Evolutionary conservation across 148 eudicot species (phyloP).

Genomic region (Heliamphora exappendiculata): DNA sequence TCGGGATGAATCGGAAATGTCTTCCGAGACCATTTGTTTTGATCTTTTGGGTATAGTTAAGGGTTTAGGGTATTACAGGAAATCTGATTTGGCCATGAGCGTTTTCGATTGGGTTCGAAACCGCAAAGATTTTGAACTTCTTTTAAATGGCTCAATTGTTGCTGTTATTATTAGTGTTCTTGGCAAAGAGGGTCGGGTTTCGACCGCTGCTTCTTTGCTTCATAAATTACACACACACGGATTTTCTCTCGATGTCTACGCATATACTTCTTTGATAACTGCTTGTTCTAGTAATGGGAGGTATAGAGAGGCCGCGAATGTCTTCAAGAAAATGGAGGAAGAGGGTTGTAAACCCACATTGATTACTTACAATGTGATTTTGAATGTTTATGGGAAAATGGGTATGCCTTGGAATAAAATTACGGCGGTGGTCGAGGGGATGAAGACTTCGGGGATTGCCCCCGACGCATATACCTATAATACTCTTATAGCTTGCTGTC

Average conservation of each 20-base stretch:
- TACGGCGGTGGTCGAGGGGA: conserved; percentile 38
- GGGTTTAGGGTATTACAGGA: conserved; percentile 65
- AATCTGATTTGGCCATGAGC: conserved; percentile 49
- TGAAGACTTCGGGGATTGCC: conserved; percentile 60
- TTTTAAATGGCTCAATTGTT: conserved; percentile 56
- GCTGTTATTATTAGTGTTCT: conserved; percentile 62
- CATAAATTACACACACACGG: conserved; percentile 50
- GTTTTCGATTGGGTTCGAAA: conserved; percentile 62
- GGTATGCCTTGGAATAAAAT: conserved; percentile 78
- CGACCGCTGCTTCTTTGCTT: conserved; percentile 53
- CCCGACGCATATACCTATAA: conserved; percentile 85
- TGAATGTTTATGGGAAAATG: conserved; percentile 86
- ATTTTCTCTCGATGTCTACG: conserved; percentile 67
- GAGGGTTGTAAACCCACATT: conserved; percentile 80
- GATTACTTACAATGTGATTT: conserved; percentile 76
- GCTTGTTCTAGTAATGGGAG: conserved; percentile 64
- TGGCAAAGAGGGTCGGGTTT: conserved; percentile 65
- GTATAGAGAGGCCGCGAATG: conserved; percentile 70
- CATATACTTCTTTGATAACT: conserved; percentile 69
- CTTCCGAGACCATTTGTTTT: conserved; percentile 21
- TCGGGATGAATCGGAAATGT: conserved; percentile 7
- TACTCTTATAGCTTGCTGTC: conserved; percentile 80
- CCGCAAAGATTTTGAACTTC: conserved; percentile 19
- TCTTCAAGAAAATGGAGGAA: conserved; percentile 72
- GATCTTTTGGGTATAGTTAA: conserved; percentile 66